Percentiles rank a stretch among this genome's conserved stretches.
Evolutionary conservation across 371 early-diverging fungal species (phyloP).

Genomic region (Mortierella sp.): DNA sequence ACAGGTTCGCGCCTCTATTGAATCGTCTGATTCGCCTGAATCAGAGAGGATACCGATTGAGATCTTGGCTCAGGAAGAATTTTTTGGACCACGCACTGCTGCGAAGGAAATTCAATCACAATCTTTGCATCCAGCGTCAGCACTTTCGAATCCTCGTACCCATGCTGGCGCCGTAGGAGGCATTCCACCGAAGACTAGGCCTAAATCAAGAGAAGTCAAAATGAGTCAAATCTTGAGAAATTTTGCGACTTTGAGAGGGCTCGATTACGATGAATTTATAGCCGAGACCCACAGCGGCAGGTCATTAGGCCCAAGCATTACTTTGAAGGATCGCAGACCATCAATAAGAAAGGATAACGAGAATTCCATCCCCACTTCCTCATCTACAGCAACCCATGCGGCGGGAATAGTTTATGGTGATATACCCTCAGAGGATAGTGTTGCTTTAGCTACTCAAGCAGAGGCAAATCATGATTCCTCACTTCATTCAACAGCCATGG

Average conservation of each 20-base stretch:
- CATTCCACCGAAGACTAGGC: conserved; percentile 7
- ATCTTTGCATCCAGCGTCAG: neutral
- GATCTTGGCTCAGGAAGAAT: conserved; percentile 34
- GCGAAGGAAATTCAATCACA: conserved; percentile 12
- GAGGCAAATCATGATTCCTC: neutral
- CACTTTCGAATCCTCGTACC: neutral
- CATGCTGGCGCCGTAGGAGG: neutral
- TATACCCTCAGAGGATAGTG: conserved; percentile 17
- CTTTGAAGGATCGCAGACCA: conserved; percentile 14
- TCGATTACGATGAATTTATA: conserved; percentile 38
- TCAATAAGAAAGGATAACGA: conserved; percentile 8
- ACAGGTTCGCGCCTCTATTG: conserved; percentile 16
- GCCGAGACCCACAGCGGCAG: conserved; percentile 9
- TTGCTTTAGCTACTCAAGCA: neutral
- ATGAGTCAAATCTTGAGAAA: conserved; percentile 52
- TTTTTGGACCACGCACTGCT: conserved; percentile 29
- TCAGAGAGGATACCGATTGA: conserved; percentile 41
- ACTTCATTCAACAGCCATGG: conserved; percentile 3
- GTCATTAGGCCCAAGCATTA: conserved; percentile 1
- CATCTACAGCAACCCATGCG: conserved; percentile 3
- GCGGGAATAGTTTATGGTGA: neutral
- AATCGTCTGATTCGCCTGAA: conserved; percentile 22
- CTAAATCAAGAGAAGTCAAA: conserved; percentile 35
- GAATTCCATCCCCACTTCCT: neutral
- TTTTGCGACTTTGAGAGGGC: conserved; percentile 40